Evolutionary conservation across 73 alveolate species (phyloP), one percentile per base, ranked within the genome.

Genomic region (Paramecium pentaurelia): DNA sequence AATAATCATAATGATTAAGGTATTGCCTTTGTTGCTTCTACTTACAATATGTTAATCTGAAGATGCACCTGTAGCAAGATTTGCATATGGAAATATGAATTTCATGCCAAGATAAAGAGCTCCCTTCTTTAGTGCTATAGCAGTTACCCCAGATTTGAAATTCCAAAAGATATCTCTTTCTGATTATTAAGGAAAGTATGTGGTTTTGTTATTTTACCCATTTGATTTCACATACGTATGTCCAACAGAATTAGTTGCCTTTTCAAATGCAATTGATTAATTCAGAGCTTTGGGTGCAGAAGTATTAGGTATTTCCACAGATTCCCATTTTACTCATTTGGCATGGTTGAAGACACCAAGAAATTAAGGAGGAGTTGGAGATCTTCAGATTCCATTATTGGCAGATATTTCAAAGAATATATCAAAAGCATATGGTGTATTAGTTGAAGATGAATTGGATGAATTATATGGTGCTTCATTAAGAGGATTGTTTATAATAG

Each of bases 211-310:
- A 92, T 98, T 98, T 96, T 98, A 98, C 95, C 99, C 99, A 71
- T 97, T 98, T 92, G 99, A 98, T 93, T 98, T 98, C 94, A 98
- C 99, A 77, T 98, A 97, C 77, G 99, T 98, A 11, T 98, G 99
- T 95, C 99, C 99, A 32, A 98, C 99, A 32, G 99, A 98, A 92
- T 93, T 98, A 59, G 94, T 98, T 83, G 98, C 99, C 42, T 98
- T 98, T 96, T 95, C 98, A 60, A 99, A 97, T 70, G 99, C 98
- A 32, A 93, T 96, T 49, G 97, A 94, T 59, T 93, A 97, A 91
- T 96, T 98, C 93, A 96, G 96, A 28, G 98, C 95, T 70, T 93
- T 97, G 49, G 96, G 96, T 51, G 97, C 99, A 16, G 99, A 97
- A 64, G 95, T 97, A 0, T 92, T 97, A 45, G 99, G 99, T 70